Percentiles rank a stretch among this genome's conserved stretches.
These are phyloP conservation scores for Breynia disticha DNA, from an alignment of 441 rosid genomes.

Conservation along the genomic window DNA sequence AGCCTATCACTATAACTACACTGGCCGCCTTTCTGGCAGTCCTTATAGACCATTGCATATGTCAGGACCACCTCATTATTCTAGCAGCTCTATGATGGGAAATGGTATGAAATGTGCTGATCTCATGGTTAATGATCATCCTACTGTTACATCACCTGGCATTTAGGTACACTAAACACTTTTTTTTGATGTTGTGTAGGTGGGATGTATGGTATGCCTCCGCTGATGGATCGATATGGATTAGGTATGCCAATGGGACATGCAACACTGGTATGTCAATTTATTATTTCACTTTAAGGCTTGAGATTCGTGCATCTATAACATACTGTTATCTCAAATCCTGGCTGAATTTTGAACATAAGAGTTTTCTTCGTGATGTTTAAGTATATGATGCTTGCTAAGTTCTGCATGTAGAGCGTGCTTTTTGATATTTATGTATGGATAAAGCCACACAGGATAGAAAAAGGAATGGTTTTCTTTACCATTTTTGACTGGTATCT, in stretches of 20 bases:
- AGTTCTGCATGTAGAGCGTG: too few species aligned
- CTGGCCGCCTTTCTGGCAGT: conserved; percentile 67
- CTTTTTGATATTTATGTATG: too few species aligned
- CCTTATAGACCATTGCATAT: conserved; percentile 83
- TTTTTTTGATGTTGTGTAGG: conserved; percentile 29
- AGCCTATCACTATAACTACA: conserved; percentile 80
- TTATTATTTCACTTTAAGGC: neutral
- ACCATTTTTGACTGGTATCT: too few species aligned
- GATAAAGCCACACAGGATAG: too few species aligned
- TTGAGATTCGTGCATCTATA: neutral
- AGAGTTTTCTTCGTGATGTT: too few species aligned
- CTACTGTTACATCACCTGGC: too few species aligned
- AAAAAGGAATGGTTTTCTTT: too few species aligned
- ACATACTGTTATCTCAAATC: too few species aligned
- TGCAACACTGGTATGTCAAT: conserved; percentile 61
- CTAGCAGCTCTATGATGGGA: conserved; percentile 88
- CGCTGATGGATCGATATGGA: conserved; percentile 84
- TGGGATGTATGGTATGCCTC: conserved; percentile 82
- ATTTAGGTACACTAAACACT: neutral
- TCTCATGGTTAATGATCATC: too few species aligned
- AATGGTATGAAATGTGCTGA: conserved; percentile 34
- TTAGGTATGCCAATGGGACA: conserved; percentile 78
- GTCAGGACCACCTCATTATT: conserved; percentile 76
- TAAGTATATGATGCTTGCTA: too few species aligned
- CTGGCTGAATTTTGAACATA: too few species aligned